Conservation (phyloP, 129 eudicot species). For the Heracleum sosnowskyi region DNA sequence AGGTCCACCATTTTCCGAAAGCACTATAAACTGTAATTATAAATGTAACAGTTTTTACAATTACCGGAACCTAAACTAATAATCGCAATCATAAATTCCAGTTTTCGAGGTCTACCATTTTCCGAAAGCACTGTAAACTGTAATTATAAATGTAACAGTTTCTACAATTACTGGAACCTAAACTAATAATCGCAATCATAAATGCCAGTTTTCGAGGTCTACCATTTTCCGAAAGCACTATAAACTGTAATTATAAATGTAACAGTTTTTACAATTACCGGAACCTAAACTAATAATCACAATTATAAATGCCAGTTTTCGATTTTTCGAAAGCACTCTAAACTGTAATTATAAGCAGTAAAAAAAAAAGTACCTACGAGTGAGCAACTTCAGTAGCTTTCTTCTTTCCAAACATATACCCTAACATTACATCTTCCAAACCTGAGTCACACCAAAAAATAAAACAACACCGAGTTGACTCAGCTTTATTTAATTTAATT, state of each 20-base stretch:
- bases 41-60: not conserved
- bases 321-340: not conserved
- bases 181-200: no score
- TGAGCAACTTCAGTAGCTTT: constrained; percentile 90
- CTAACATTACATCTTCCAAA: constrained; percentile 57
- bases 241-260: no score
- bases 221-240: no score
- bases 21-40: no score
- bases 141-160: no score
- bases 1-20: no score
- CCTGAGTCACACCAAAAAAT: constrained; percentile 34
- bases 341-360: not conserved
- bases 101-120: not conserved
- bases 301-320: not conserved
- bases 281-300: not conserved
- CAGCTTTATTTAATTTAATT: no score
- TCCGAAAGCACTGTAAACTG: no score
- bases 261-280: not conserved
- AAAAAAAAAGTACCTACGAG: constrained; percentile 60
- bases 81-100: not conserved
- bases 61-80: not conserved
- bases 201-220: no score
- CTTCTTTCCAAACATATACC: constrained; percentile 63
- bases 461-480: not conserved
- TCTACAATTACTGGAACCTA: no score